phyloP scores from a whole-genome alignment of 2,329 filamentous ascomycete species.

The Verruconis gallopava region DNA sequence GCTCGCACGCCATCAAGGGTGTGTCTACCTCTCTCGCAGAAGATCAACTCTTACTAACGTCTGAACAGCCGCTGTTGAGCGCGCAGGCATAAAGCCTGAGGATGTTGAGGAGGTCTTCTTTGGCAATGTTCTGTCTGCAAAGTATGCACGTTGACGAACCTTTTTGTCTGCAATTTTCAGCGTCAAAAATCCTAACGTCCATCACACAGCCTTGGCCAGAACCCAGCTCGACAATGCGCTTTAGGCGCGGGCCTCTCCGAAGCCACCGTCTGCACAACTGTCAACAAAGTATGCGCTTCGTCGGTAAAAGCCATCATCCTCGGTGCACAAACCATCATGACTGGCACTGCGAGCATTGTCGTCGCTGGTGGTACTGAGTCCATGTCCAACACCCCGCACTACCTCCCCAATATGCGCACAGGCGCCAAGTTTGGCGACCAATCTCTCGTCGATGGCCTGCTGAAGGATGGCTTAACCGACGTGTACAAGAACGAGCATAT shows the following conservation, averaged over 20 bases:
- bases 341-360: slow-evolving; percentile 81
- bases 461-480: slow-evolving; percentile 90
- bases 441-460: slow-evolving; percentile 74
- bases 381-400: slow-evolving; percentile 97
- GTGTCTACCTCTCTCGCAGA: slow-evolving; percentile 18
- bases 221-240: slow-evolving; percentile 88
- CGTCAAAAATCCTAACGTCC: neutral
- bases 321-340: slow-evolving; percentile 93
- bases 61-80: slow-evolving; percentile 58
- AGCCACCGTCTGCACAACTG: slow-evolving; percentile 71
- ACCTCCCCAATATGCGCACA: slow-evolving; percentile 73
- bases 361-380: slow-evolving; percentile 93
- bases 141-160: no score
- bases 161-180: slow-evolving; percentile 11
- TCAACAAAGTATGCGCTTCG: slow-evolving; percentile 99
- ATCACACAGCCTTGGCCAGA: slow-evolving; percentile 68
- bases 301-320: slow-evolving; percentile 89
- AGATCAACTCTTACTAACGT: slow-evolving; percentile 13
- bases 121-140: slow-evolving; percentile 93
- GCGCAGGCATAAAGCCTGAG: slow-evolving; percentile 74
- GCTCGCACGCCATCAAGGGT: slow-evolving; percentile 89
- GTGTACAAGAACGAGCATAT: slow-evolving; percentile 95
- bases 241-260: slow-evolving; percentile 76
- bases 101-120: slow-evolving; percentile 96
- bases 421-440: slow-evolving; percentile 93